Base-by-base conservation (phyloP, 2,329 filamentous ascomycete genomes). In the Escovopsis sp. region DNA sequence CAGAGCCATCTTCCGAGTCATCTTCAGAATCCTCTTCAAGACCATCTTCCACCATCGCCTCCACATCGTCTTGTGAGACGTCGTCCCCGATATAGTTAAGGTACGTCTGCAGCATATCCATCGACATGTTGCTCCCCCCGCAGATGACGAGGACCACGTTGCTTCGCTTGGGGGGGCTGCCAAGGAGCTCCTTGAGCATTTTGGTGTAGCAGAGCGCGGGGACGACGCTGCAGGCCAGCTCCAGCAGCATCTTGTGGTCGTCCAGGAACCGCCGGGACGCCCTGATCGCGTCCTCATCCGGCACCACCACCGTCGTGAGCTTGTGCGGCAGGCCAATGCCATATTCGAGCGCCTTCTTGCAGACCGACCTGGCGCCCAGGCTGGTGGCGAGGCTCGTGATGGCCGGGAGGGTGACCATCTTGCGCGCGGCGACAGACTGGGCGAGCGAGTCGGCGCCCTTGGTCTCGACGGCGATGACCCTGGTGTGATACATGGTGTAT, bases 331-430 rank as follows among this genome's bases (percentile, higher is more conserved):
- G 42, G 9, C 44, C 50, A n/a, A 48, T 41, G 9, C 44, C 21
- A 14, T 49, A 53, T 35, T 51, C 48, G 16, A 52, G 58, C 1
- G 60, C 53, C 46, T 51, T 49, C 15, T 70, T 58, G 13, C 74
- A 72, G 4, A 90, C 80, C n/a, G 66, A 64, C 11, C 68, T 60
- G 2, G 75, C 77, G 1, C 82, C 83, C 0, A 90, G 62, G 27
- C 69, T 77, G 1, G 72, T 83, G 0, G 82, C 82, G 36, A 78
- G 68, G 16, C 71, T 78, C 5, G 79, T 83, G 45, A 90, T 85
- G 18, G 58, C 68, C 0, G 70, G 66, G 12, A 90, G 60, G 1
- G 75, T 79, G 31, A 80, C 59, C 31, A 76, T 57, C 45, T 63
- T 45, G 0, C 64, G 61, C 4, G 64, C 63, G 23, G 61, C 52